phyloP scores from a whole-genome alignment of 2,329 filamentous ascomycete genomes.

The Hymenoscyphus albidus region DNA sequence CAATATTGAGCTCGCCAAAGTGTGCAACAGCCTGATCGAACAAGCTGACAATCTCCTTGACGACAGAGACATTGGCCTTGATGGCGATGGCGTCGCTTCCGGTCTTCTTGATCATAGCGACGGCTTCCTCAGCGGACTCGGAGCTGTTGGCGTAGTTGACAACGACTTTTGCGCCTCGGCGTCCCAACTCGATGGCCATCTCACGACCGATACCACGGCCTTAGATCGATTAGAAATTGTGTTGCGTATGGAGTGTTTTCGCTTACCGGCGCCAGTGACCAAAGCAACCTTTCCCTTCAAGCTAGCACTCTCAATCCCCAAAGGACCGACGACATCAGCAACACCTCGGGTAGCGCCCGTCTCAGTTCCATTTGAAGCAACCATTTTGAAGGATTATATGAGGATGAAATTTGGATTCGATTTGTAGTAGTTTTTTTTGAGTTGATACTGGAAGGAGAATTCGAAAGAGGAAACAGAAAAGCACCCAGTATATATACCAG shows the following conservation, averaged over 20 bases:
- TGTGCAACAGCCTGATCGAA: slow-evolving; percentile 31
- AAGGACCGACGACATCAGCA: slow-evolving; percentile 20
- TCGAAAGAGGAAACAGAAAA: not conserved
- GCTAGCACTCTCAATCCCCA: slow-evolving; percentile 26
- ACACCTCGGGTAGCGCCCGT: slow-evolving; percentile 14
- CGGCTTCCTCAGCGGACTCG: slow-evolving; percentile 61
- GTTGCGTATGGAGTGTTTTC: not conserved
- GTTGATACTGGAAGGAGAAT: not conserved
- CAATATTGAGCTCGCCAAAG: slow-evolving; percentile 33
- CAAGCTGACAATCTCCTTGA: slow-evolving; percentile 37
- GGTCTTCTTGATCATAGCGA: slow-evolving; percentile 54
- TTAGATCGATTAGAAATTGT: slow-evolving; percentile 24
- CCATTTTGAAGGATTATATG: slow-evolving; percentile 15
- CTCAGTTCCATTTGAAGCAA: slow-evolving; percentile 14
- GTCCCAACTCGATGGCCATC: slow-evolving; percentile 63
- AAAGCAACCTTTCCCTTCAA: slow-evolving; percentile 34
- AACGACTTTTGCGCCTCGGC: slow-evolving; percentile 60
- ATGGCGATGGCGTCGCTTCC: slow-evolving; percentile 52
- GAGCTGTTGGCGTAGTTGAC: slow-evolving; percentile 53
- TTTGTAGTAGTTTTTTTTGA: not conserved
- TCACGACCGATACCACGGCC: slow-evolving; percentile 63
- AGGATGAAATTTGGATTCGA: not conserved
- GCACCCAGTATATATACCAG: not conserved
- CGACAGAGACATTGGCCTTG: slow-evolving; percentile 54
- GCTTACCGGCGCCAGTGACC: slow-evolving; percentile 34